Conservation (phyloP, 2,329 filamentous ascomycete species). For the Fusarium albosuccineum region DNA sequence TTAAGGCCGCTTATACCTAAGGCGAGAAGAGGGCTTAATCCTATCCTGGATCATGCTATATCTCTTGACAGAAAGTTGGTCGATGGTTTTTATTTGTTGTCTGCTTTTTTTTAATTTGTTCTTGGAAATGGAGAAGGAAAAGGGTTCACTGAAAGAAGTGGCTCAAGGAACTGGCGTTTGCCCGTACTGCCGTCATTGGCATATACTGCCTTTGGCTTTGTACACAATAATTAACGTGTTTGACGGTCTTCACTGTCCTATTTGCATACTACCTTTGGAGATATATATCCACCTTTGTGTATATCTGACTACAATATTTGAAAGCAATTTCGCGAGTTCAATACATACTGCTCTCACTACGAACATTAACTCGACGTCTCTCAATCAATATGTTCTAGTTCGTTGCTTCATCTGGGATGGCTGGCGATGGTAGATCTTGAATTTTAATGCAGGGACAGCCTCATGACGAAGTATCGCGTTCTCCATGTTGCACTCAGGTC, state of each 20-base stretch:
- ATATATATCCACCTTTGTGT: conserved; percentile 24
- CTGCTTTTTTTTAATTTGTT: conserved; percentile 4
- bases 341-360: conserved; percentile 8
- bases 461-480: too few species aligned
- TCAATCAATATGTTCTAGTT: too few species aligned
- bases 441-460: too few species aligned
- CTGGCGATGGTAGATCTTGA: too few species aligned
- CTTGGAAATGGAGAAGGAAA: conserved; percentile 18
- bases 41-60: conserved; percentile 9
- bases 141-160: conserved; percentile 14
- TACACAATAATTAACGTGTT: conserved; percentile 36
- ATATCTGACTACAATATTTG: conserved; percentile 32
- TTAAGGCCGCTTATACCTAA: conserved; percentile 10
- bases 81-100: too few species aligned
- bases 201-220: conserved; percentile 16
- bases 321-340: conserved; percentile 37
- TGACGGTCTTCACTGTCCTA: conserved; percentile 25
- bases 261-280: conserved; percentile 26
- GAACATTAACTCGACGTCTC: too few species aligned
- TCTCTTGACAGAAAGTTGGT: conserved; percentile 12
- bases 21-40: conserved; percentile 14
- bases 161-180: conserved; percentile 20
- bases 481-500: too few species aligned
- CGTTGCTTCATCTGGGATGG: too few species aligned
- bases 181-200: conserved; percentile 6